Conservation (phyloP, 148 eudicot genomes). For the Linanthus parryae region DNA sequence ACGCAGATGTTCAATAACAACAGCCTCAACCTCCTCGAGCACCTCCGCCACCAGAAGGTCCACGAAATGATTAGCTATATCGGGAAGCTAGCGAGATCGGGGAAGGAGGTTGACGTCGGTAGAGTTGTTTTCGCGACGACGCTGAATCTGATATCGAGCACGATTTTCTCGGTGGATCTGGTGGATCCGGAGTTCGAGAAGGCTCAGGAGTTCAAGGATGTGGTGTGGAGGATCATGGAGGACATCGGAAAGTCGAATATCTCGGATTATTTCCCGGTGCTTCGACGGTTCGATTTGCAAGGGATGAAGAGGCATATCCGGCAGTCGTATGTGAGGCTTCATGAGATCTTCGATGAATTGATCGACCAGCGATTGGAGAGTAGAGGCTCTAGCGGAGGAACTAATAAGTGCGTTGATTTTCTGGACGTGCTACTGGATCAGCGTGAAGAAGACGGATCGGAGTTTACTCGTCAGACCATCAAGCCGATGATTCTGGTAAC, state of each 20-base stretch:
- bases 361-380: background rate
- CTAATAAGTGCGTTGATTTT: constrained; percentile 1
- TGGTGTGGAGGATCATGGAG: constrained; percentile 2
- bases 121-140: background rate
- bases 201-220: constrained; percentile 2
- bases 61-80: background rate
- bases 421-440: constrained; percentile 4
- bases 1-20: constrained; percentile 5
- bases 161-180: background rate
- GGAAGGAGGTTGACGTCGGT: background rate
- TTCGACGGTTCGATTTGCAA: constrained; percentile 2
- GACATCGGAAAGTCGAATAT: background rate
- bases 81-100: background rate
- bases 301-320: background rate
- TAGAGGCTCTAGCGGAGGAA: background rate
- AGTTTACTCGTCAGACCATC: constrained; percentile 3
- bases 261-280: background rate
- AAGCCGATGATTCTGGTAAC: constrained; percentile 5
- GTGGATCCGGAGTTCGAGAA: constrained; percentile 1
- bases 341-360: background rate
- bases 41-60: constrained; percentile 6
- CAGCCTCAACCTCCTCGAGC: background rate
- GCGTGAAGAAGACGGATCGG: background rate
- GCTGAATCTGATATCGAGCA: background rate
- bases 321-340: background rate